These are phyloP conservation scores for Rubia yunnanensis DNA, from an alignment of 257 asterid genomes.

Conservation along the genomic window DNA sequence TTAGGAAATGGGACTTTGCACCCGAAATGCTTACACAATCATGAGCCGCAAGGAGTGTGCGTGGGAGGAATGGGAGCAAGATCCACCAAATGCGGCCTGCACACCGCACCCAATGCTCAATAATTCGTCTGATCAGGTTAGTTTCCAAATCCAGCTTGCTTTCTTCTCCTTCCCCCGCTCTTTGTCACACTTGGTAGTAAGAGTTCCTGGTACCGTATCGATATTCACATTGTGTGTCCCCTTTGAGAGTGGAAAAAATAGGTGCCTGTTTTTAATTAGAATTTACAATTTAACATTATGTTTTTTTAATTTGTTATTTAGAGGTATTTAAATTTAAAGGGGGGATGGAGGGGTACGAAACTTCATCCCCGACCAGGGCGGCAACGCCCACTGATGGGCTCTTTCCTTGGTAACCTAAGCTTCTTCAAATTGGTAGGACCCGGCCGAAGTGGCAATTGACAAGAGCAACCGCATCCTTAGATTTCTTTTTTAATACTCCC, in stretches of 20 bases:
- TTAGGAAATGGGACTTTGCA: too few relatives aligned
- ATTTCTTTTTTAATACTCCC: too few relatives aligned
- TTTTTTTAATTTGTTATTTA: too few relatives aligned
- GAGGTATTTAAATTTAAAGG: too few relatives aligned
- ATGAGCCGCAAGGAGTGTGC: neutral
- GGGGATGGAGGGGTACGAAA: too few relatives aligned
- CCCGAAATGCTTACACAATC: neutral
- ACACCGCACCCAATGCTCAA: neutral
- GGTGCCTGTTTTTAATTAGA: too few relatives aligned
- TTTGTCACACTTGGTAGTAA: neutral
- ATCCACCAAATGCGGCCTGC: conserved; percentile 7
- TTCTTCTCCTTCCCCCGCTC: neutral
- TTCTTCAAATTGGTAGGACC: neutral
- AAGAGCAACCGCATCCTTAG: neutral
- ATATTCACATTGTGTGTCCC: too few relatives aligned
- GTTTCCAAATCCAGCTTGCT: neutral
- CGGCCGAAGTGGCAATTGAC: neutral
- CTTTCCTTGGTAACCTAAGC: neutral
- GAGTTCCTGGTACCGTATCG: too few relatives aligned
- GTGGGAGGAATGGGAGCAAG: neutral
- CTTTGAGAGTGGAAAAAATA: too few relatives aligned
- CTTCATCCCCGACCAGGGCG: neutral
- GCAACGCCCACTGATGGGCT: neutral
- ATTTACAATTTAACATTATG: too few relatives aligned
- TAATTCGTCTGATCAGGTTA: neutral